Percentiles rank a stretch among this genome's conserved stretches.
phyloP scores from a whole-genome alignment of 305 asterid species.

The Solanum hybrid region DNA sequence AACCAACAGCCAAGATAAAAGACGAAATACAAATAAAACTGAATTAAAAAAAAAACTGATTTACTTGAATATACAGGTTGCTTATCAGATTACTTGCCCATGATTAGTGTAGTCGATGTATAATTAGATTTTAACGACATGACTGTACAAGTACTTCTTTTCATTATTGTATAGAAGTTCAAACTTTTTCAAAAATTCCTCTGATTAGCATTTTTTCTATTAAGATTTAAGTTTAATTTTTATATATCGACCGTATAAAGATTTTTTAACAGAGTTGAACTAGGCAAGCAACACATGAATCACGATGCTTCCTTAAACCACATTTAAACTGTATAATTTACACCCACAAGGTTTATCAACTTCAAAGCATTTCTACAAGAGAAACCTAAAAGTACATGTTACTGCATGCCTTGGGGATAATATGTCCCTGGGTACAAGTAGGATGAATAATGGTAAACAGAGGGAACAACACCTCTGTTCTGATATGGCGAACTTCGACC shows the following conservation, averaged over 20 bases:
- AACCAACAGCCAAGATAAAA: not conserved
- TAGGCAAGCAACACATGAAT: not conserved
- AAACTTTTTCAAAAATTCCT: not conserved
- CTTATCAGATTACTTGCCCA: not conserved
- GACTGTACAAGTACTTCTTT: not conserved
- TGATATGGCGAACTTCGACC: conserved; percentile 29
- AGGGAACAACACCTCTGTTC: conserved; percentile 17
- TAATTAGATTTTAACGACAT: not conserved
- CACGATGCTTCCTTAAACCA: not conserved
- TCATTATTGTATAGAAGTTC: not conserved
- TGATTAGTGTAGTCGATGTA: not conserved
- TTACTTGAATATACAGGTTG: not conserved
- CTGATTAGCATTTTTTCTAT: not conserved
- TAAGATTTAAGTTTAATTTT: not conserved
- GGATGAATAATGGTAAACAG: conserved; percentile 27
- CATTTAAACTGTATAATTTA: not conserved
- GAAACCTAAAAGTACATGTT: not conserved
- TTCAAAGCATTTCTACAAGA: not conserved
- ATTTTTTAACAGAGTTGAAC: not conserved
- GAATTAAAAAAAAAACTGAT: not conserved
- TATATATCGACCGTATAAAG: not conserved
- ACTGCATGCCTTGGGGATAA: not conserved
- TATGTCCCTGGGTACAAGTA: conserved; percentile 14
- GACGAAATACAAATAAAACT: not conserved
- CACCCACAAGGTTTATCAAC: not conserved